phyloP scores from a whole-genome alignment of 495 filamentous ascomycete species.

The Aspergillus bertholletiae region DNA sequence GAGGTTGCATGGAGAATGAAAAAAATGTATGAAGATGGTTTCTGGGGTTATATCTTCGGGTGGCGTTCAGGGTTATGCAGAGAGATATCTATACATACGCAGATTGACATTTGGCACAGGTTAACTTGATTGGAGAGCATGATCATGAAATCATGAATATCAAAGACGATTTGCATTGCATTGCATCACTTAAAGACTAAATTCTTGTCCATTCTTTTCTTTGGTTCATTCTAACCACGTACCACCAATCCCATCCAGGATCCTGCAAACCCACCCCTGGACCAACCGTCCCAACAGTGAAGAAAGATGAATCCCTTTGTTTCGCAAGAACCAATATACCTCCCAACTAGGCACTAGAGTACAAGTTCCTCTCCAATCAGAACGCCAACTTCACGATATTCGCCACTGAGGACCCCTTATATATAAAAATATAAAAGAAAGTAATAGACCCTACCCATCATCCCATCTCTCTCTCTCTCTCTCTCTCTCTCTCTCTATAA shows the following conservation, averaged over 20 bases:
- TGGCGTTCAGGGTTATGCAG: background rate
- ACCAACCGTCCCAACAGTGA: too few species aligned
- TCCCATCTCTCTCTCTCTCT: background rate
- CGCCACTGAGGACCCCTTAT: too few species aligned
- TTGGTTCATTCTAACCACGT: background rate
- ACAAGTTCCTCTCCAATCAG: too few species aligned
- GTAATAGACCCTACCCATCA: too few species aligned
- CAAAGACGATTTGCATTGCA: background rate
- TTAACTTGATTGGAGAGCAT: background rate
- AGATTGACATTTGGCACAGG: background rate
- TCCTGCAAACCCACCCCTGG: background rate
- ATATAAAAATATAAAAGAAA: too few species aligned
- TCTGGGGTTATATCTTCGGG: background rate
- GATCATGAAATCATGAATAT: too few species aligned
- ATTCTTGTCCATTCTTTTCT: too few species aligned
- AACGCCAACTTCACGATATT: too few species aligned
- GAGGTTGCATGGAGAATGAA: background rate
- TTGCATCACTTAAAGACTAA: too few species aligned
- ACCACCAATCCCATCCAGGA: background rate
- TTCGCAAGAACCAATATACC: too few species aligned
- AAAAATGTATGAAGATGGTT: background rate
- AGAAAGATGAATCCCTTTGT: too few species aligned
- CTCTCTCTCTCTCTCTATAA: background rate
- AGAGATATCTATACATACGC: background rate
- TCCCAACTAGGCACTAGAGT: too few species aligned